These are phyloP conservation scores for Tetrapyrgos nigripes DNA, from an alignment of 1,284 basidiomycete species.

Conservation along the genomic window DNA sequence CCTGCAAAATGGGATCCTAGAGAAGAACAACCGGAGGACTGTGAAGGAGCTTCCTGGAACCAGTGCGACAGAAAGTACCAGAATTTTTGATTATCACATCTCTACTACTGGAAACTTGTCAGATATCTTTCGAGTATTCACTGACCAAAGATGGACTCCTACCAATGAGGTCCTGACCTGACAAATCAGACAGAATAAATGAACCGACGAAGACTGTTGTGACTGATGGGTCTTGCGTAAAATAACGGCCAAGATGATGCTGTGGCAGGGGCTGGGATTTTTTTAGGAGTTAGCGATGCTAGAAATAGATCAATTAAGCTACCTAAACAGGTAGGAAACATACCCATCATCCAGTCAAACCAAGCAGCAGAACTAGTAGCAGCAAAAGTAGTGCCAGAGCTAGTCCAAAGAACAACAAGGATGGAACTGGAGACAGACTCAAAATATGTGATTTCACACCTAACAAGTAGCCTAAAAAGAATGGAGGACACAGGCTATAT, in stretches of 20 bases:
- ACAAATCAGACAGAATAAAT: background rate
- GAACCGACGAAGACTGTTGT: slow-evolving; percentile 1
- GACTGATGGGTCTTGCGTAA: slow-evolving; percentile 22
- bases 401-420: background rate
- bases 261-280: slow-evolving; percentile 20
- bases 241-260: slow-evolving; percentile 19
- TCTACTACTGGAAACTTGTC: background rate
- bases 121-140: slow-evolving; percentile 18
- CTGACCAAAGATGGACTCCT: background rate
- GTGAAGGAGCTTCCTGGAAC: slow-evolving; percentile 1
- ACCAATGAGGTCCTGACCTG: background rate
- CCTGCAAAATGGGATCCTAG: slow-evolving; percentile 18
- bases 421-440: slow-evolving; percentile 24
- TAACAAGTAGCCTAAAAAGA: slow-evolving; percentile 20
- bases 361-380: slow-evolving; percentile 27
- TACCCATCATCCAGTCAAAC: slow-evolving; percentile 26
- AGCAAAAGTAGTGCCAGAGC: slow-evolving; percentile 15
- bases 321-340: slow-evolving; percentile 28
- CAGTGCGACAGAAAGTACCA: background rate
- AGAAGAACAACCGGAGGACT: slow-evolving; percentile 6
- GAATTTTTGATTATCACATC: slow-evolving; percentile 9
- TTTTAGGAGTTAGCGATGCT: background rate
- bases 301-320: slow-evolving; percentile 22
- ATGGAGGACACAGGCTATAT: slow-evolving; percentile 27
- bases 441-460: slow-evolving; percentile 22